Evolutionary conservation across 306 rosid genomes (phyloP).

Genomic region (Pachyrhizus erosus): DNA sequence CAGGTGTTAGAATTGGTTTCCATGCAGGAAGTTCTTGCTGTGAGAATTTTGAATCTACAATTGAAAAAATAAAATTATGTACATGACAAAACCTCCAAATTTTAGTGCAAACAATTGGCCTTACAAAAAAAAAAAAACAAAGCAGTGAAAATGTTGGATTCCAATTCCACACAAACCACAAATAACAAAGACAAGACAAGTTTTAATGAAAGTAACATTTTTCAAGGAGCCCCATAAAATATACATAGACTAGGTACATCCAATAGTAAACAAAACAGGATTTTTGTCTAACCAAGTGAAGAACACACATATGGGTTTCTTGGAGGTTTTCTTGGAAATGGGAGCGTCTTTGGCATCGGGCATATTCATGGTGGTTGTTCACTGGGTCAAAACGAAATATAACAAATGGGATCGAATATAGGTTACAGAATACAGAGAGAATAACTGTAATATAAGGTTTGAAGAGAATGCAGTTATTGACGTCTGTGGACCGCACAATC

Average conservation of each 20-base stretch:
- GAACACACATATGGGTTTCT: slow-evolving; percentile 47
- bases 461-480: slow-evolving; percentile 25
- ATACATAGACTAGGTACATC: neutral
- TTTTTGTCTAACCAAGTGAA: slow-evolving; percentile 2
- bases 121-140: neutral
- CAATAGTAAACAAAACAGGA: neutral
- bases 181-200: neutral
- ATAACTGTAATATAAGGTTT: slow-evolving; percentile 22
- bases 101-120: slow-evolving; percentile 9
- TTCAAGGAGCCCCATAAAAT: neutral
- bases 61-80: neutral
- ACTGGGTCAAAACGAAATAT: neutral
- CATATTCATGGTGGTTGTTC: slow-evolving; percentile 12
- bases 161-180: neutral
- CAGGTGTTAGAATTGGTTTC: slow-evolving; percentile 60
- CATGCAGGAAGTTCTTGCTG: slow-evolving; percentile 61
- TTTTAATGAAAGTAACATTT: slow-evolving; percentile 8
- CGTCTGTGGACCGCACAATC: slow-evolving; percentile 35
- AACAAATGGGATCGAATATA: neutral
- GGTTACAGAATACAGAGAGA: neutral
- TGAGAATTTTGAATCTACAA: slow-evolving; percentile 52
- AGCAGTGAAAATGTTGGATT: neutral
- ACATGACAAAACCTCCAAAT: neutral
- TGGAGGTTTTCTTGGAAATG: slow-evolving; percentile 29
- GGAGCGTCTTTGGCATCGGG: slow-evolving; percentile 25